phyloP scores from a whole-genome alignment of 2,329 filamentous ascomycete genomes.

The Ophiostoma montium region DNA sequence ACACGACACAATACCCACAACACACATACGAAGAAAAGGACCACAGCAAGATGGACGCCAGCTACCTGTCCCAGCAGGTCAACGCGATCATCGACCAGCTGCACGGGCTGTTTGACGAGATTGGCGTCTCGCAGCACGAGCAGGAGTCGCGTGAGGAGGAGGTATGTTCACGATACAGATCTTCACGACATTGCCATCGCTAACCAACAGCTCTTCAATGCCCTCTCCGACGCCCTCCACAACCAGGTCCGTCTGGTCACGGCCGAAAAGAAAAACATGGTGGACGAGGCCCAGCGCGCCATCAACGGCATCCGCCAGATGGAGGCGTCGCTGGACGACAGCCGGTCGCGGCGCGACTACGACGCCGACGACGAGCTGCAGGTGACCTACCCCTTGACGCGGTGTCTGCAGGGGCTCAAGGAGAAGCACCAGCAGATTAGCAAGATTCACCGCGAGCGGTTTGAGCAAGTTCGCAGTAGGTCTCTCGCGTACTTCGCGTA shows the following conservation, averaged over 20 bases:
- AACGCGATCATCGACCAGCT: slow-evolving; percentile 86
- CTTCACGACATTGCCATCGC: slow-evolving; percentile 11
- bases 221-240: slow-evolving; percentile 80
- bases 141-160: slow-evolving; percentile 80
- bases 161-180: too few relatives aligned
- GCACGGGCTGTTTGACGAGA: slow-evolving; percentile 92
- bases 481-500: slow-evolving; percentile 19
- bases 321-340: slow-evolving; percentile 77
- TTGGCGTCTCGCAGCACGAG: slow-evolving; percentile 87
- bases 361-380: slow-evolving; percentile 45
- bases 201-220: slow-evolving; percentile 60
- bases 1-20: not conserved
- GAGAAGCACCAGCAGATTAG: slow-evolving; percentile 73
- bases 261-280: slow-evolving; percentile 75
- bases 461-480: slow-evolving; percentile 88
- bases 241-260: slow-evolving; percentile 78
- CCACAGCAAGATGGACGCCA: slow-evolving; percentile 67
- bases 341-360: slow-evolving; percentile 48
- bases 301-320: slow-evolving; percentile 84
- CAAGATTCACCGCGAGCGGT: slow-evolving; percentile 78
- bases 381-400: slow-evolving; percentile 69
- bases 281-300: slow-evolving; percentile 77
- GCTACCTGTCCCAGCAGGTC: slow-evolving; percentile 88
- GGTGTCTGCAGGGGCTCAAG: slow-evolving; percentile 66
- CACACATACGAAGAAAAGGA: too few relatives aligned